Base-by-base conservation (phyloP, 1,139 yeast species). In the Kluyveromyces marxianus region DNA sequence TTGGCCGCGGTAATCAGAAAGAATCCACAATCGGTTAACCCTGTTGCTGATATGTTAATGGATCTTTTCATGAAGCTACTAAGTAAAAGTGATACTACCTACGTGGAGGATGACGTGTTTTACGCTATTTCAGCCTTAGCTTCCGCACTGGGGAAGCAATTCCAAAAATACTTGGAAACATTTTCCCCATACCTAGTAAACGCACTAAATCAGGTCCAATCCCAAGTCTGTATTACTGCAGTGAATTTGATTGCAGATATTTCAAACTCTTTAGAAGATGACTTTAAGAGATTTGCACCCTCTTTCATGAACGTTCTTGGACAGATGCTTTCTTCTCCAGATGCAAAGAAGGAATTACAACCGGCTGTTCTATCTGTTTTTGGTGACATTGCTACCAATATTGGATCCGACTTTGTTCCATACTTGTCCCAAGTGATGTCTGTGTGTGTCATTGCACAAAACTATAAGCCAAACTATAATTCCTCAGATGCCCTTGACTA, bases 211-310 rank as follows among this genome's bases (percentile, higher is more conserved):
- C 90, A 88, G 65, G 80, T 86, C 7, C 96, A 88, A 42, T 79
- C 89, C 6, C 86, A 90, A 38, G 81, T 89, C 25, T 82, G 95
- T 57, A 77, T 76, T 53, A 86, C 96, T 10, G 96, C 97, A 2
- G 88, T 92, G 50, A 97, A 98, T 3, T 76, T 94, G 49, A 90
- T 92, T 49, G 97, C 97, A n/a, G 98, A 92, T 67, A 83, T 92
- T 56, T 79, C 95, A n/a, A 95, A 89, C 61, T 85, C 97, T 1
- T 73, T 94, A 46, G 96, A 95, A 31, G 75, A 74, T 34, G 75
- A 74, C 38, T 79, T 90, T 54, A 74, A 76, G 47, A 86, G 83
- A 45, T 90, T 87, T 65, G 79, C 87, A 56, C 81, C 81, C 53
- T 83, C 83, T 4, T 77, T 90, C 58, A 89, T 92, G 96, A 77